Evolutionary conservation across 1,284 basidiomycete species (phyloP).

Genomic region (Pseudozyma sp.): DNA sequence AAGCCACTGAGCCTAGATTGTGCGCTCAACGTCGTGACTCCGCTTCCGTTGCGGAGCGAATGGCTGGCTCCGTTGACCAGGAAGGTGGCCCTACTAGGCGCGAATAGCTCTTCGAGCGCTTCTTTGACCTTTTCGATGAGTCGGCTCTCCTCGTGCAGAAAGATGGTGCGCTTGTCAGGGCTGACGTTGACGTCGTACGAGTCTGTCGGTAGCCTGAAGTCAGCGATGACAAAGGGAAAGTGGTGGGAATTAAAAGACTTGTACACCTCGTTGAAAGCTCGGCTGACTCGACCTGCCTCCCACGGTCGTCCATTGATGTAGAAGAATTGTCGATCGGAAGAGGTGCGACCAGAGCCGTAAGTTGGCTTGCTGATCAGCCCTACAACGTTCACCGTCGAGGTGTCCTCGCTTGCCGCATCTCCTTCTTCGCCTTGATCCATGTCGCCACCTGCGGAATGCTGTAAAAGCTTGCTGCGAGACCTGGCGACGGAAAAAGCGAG

Average conservation of each 20-base stretch:
- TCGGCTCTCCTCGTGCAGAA: slow-evolving; percentile 87
- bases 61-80: slow-evolving; percentile 48
- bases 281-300: slow-evolving; percentile 70
- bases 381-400: slow-evolving; percentile 72
- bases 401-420: slow-evolving; percentile 19
- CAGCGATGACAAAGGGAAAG: slow-evolving; percentile 81
- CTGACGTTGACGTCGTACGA: slow-evolving; percentile 94
- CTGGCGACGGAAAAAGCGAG: slow-evolving; percentile 31
- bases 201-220: slow-evolving; percentile 84
- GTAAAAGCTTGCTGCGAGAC: slow-evolving; percentile 1
- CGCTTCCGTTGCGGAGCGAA: slow-evolving; percentile 26
- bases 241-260: slow-evolving; percentile 56
- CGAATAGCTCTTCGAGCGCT: slow-evolving; percentile 76
- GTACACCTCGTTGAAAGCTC: slow-evolving; percentile 66
- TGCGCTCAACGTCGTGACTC: slow-evolving; percentile 7
- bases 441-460: not conserved
- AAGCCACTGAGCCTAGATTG: slow-evolving; percentile 23
- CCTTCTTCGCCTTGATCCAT: slow-evolving; percentile 3
- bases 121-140: slow-evolving; percentile 75
- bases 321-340: slow-evolving; percentile 88
- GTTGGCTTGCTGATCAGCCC: slow-evolving; percentile 85
- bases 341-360: slow-evolving; percentile 74
- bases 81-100: slow-evolving; percentile 78
- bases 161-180: slow-evolving; percentile 94
- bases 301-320: slow-evolving; percentile 95